Evolutionary conservation across 108 stramenopile species (phyloP).

Genomic region (Pseudonitzschia multiseries): DNA sequence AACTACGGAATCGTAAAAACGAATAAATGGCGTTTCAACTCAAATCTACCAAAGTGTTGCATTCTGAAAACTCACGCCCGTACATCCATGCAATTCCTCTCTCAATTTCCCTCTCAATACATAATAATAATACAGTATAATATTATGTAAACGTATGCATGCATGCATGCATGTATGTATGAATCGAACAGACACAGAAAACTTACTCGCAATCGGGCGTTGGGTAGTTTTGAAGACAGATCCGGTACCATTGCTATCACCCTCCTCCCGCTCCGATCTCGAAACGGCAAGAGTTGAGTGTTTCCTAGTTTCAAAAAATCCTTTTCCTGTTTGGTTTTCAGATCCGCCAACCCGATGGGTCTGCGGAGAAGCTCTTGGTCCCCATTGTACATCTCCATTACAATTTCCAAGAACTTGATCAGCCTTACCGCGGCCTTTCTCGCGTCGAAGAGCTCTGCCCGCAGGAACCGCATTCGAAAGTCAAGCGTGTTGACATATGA

Average conservation of each 20-base stretch:
- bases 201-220: constrained; percentile 5
- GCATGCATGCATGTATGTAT: no score
- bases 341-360: constrained; percentile 3
- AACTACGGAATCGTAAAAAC: background rate
- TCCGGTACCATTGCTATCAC: constrained; percentile 10
- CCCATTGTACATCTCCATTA: background rate
- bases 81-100: no score
- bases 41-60: no score
- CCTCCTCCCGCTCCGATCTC: constrained; percentile 19
- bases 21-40: no score
- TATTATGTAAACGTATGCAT: no score
- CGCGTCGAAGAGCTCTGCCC: constrained; percentile 24
- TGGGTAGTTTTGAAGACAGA: background rate
- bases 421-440: constrained; percentile 20
- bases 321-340: constrained; percentile 9
- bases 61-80: no score
- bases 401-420: constrained; percentile 17
- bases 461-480: constrained; percentile 33
- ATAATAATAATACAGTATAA: no score
- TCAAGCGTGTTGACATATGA: constrained; percentile 21
- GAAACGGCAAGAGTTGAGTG: constrained; percentile 11
- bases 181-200: background rate
- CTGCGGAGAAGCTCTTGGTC: constrained; percentile 18
- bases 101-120: background rate
- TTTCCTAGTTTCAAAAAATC: background rate